Conservation (phyloP, 208 protist genomes). For the Lotmaria passim region DNA sequence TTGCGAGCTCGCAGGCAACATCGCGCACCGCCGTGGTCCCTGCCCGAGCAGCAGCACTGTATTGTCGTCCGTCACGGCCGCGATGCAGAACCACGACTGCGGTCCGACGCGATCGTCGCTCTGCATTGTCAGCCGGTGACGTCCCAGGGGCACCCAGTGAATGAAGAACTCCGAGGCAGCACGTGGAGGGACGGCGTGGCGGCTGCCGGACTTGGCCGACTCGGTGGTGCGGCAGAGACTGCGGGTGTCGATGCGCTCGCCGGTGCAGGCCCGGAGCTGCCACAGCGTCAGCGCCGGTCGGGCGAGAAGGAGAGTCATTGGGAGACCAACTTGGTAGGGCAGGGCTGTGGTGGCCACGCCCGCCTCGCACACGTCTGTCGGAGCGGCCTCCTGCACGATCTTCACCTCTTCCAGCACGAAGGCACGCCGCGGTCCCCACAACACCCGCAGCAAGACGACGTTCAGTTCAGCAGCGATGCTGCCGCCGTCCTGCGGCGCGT, state of each 20-base stretch:
- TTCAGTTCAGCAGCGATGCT: conserved; percentile 40
- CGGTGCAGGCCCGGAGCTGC: conserved; percentile 45
- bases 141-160: conserved; percentile 51
- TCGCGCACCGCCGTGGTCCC: background rate
- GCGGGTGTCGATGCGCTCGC: conserved; percentile 40
- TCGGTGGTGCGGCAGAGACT: conserved; percentile 32
- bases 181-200: conserved; percentile 30
- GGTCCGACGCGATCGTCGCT: conserved; percentile 8
- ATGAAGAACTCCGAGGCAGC: conserved; percentile 47
- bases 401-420: conserved; percentile 41
- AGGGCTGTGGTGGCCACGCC: conserved; percentile 40
- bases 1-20: background rate
- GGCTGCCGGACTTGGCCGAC: conserved; percentile 12
- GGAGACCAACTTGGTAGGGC: conserved; percentile 25
- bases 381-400: conserved; percentile 45
- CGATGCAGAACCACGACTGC: conserved; percentile 44
- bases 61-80: conserved; percentile 47
- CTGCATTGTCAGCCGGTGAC: conserved; percentile 26
- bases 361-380: conserved; percentile 52
- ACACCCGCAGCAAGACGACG: conserved; percentile 43
- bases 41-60: conserved; percentile 47
- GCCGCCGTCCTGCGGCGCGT: background rate
- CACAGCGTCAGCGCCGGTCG: conserved; percentile 53
- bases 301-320: conserved; percentile 44
- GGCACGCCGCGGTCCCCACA: conserved; percentile 38